These are phyloP conservation scores for Stentor coeruleus DNA, from an alignment of 73 alveolate species.

Conservation along the genomic window DNA sequence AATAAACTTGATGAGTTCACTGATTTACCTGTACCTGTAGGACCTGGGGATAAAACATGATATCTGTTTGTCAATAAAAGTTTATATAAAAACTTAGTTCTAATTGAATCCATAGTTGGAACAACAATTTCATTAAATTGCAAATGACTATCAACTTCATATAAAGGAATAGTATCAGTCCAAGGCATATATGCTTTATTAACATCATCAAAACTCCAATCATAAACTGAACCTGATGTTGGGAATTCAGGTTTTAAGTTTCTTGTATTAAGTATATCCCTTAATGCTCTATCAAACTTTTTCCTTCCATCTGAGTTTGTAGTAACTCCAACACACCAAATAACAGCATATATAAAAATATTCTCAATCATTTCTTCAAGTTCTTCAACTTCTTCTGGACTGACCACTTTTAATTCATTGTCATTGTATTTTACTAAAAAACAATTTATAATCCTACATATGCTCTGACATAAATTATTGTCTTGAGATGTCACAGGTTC, in stretches of 20 bases:
- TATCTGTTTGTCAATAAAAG: conserved; percentile 83
- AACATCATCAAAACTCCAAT: conserved; percentile 68
- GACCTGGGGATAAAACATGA: conserved; percentile 98
- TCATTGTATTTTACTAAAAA: conserved; percentile 75
- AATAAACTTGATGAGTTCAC: conserved; percentile 92
- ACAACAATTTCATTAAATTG: conserved; percentile 97
- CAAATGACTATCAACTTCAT: conserved; percentile 77
- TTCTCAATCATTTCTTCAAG: conserved; percentile 77
- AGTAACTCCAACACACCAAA: conserved; percentile 94
- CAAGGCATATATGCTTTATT: conserved; percentile 81
- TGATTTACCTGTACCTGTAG: conserved; percentile 99
- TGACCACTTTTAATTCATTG: conserved; percentile 84
- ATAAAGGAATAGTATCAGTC: conserved; percentile 78
- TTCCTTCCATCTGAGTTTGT: conserved; percentile 92
- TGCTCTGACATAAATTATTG: conserved; percentile 68
- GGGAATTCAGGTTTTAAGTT: conserved; percentile 54
- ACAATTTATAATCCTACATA: conserved; percentile 86
- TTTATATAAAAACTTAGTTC: conserved; percentile 87
- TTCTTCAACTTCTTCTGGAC: conserved; percentile 86
- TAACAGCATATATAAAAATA: conserved; percentile 71
- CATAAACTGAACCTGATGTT: conserved; percentile 69
- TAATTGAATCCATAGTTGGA: conserved; percentile 99
- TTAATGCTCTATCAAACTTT: conserved; percentile 73
- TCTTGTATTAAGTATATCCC: conserved; percentile 35
- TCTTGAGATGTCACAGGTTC: conserved; percentile 80